phyloP scores from a whole-genome alignment of 129 eudicot species.

The sunflower (Helianthus annuus) region DNA sequence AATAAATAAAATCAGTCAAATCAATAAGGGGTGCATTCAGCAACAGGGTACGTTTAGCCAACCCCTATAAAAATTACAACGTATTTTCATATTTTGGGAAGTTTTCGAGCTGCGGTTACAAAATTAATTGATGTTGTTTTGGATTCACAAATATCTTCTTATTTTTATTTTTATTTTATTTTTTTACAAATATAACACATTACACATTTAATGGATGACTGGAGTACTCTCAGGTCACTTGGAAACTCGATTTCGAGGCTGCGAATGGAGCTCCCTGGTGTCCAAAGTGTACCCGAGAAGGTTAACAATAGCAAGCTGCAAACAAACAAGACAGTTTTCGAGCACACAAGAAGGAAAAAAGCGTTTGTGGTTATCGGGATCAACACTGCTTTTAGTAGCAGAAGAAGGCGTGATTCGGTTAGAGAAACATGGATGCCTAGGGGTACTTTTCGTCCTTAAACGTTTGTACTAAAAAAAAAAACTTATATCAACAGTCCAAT shows the following conservation, averaged over 20 bases:
- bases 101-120: background rate
- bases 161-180: background rate
- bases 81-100: background rate
- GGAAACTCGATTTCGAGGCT: slow-evolving; percentile 49
- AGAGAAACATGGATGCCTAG: slow-evolving; percentile 80
- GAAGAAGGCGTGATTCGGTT: slow-evolving; percentile 71
- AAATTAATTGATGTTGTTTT: background rate
- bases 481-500: background rate
- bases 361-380: slow-evolving; percentile 70
- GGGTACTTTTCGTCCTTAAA: slow-evolving; percentile 32
- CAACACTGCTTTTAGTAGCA: slow-evolving; percentile 77
- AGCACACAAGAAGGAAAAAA: slow-evolving; percentile 35
- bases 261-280: slow-evolving; percentile 49
- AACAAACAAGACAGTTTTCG: slow-evolving; percentile 25
- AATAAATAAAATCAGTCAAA: too few relatives aligned
- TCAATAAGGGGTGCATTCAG: too few relatives aligned
- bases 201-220: slow-evolving; percentile 13
- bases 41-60: background rate
- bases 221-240: slow-evolving; percentile 41
- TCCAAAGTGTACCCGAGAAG: slow-evolving; percentile 27
- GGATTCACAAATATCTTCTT: background rate
- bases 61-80: background rate
- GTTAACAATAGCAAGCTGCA: slow-evolving; percentile 23
- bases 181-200: background rate
- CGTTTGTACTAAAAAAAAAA: background rate